A percentile compares a stretch with the other conserved stretches of the same genome.
phyloP scores from a whole-genome alignment of 192 early-diverging fungal genomes.

The Physocladia obscura region DNA sequence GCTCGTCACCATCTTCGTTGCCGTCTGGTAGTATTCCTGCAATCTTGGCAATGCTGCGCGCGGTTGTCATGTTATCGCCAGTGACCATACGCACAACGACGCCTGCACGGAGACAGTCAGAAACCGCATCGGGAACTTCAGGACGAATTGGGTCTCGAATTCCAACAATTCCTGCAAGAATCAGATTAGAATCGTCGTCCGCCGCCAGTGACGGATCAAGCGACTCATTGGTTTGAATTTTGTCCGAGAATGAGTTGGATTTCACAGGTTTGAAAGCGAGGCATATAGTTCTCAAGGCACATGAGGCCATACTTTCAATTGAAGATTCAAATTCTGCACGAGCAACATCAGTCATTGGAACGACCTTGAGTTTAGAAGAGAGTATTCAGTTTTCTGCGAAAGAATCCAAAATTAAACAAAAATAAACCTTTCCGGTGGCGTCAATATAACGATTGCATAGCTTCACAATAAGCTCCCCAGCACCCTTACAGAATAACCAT shows the following conservation, averaged over 20 bases:
- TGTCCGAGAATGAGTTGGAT: neutral
- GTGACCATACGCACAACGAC: slow-evolving; percentile 99
- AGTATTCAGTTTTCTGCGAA: no score
- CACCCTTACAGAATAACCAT: slow-evolving; percentile 91
- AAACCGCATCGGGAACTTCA: slow-evolving; percentile 90
- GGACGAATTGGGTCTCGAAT: slow-evolving; percentile 96
- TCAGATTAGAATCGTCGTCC: slow-evolving; percentile 64
- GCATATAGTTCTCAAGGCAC: slow-evolving; percentile 88
- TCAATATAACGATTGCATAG: slow-evolving; percentile 37
- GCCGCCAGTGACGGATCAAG: slow-evolving; percentile 51
- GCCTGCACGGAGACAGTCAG: slow-evolving; percentile 81
- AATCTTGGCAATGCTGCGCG: slow-evolving; percentile 88
- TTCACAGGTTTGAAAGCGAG: slow-evolving; percentile 61
- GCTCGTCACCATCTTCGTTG: neutral
- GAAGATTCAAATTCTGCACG: slow-evolving; percentile 35
- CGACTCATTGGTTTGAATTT: slow-evolving; percentile 47
- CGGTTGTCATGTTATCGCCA: slow-evolving; percentile 93
- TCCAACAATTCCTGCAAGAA: slow-evolving; percentile 86
- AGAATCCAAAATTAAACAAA: neutral
- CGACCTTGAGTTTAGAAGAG: neutral
- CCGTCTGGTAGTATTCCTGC: slow-evolving; percentile 81
- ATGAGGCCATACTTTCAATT: slow-evolving; percentile 73
- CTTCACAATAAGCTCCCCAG: slow-evolving; percentile 72
- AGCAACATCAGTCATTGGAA: slow-evolving; percentile 17
- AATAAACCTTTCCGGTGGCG: slow-evolving; percentile 29